Evolutionary conservation across 768 basidiomycete species (phyloP).

Genomic region (Suillus subaureus): DNA sequence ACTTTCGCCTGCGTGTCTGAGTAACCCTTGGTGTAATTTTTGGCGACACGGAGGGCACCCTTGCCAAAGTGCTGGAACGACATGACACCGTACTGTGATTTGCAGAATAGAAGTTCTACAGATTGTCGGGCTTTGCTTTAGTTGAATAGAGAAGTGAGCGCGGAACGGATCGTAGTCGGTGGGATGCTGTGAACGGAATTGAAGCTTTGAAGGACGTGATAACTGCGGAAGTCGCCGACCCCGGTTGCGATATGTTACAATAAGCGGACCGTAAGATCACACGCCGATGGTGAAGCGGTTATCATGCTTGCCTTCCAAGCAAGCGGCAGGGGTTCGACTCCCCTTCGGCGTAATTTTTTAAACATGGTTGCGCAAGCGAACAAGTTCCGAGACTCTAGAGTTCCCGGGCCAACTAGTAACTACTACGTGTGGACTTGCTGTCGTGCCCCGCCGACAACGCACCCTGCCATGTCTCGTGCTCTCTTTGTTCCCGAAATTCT

Average conservation of each 20-base stretch:
- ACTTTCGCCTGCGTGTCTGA: conserved; percentile 96
- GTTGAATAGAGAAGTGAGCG: not conserved
- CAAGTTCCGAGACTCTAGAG: too few species aligned
- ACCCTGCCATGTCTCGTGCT: too few species aligned
- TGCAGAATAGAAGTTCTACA: conserved; percentile 6
- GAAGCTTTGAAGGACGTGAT: not conserved
- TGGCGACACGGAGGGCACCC: conserved; percentile 83
- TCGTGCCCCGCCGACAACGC: too few species aligned
- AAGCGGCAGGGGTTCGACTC: conserved; percentile 80
- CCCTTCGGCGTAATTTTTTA: conserved; percentile 66
- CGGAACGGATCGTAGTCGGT: conserved; percentile 1
- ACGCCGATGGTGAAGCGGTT: conserved; percentile 86
- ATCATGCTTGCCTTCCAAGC: conserved; percentile 92
- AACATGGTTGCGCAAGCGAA: too few species aligned
- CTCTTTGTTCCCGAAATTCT: too few species aligned
- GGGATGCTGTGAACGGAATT: conserved; percentile 12
- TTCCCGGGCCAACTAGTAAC: too few species aligned
- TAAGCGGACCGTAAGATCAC: not conserved
- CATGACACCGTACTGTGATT: conserved; percentile 26
- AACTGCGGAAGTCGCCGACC: not conserved
- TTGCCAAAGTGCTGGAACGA: conserved; percentile 82
- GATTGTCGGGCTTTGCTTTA: not conserved
- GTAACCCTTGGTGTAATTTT: conserved; percentile 96
- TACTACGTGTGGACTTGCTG: too few species aligned
- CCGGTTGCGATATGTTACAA: not conserved